Conservation (phyloP, 1,284 basidiomycete genomes). For the Mycena citricolor region DNA sequence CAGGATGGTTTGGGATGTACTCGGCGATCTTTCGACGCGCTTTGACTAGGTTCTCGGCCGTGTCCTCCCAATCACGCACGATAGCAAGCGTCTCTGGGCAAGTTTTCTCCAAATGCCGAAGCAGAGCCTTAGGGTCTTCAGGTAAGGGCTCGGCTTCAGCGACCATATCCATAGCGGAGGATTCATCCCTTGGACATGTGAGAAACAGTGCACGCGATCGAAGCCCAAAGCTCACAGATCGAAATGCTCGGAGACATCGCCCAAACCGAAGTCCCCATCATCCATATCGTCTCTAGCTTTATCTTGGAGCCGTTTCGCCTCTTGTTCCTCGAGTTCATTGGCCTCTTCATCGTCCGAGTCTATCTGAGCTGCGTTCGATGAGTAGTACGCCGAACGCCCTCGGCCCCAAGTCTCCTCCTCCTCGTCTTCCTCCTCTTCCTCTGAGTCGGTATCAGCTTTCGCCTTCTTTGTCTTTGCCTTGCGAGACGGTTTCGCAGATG, state of each 20-base stretch:
- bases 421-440: slow-evolving; percentile 41
- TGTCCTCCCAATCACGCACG: slow-evolving; percentile 76
- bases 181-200: no score
- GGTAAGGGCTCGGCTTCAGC: slow-evolving; percentile 38
- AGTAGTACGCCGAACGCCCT: slow-evolving; percentile 78
- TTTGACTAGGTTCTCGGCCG: slow-evolving; percentile 52
- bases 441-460: slow-evolving; percentile 24
- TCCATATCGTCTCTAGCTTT: slow-evolving; percentile 72
- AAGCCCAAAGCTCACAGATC: slow-evolving; percentile 26
- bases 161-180: no score
- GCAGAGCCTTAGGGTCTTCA: slow-evolving; percentile 58
- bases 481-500: slow-evolving; percentile 31
- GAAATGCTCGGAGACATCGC: slow-evolving; percentile 53
- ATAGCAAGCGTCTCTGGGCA: slow-evolving; percentile 79
- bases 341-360: slow-evolving; percentile 87
- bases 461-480: no score
- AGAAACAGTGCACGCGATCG: slow-evolving; percentile 7
- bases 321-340: slow-evolving; percentile 84
- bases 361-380: slow-evolving; percentile 76
- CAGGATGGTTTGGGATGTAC: slow-evolving; percentile 39
- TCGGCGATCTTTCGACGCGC: slow-evolving; percentile 54
- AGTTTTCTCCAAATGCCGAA: slow-evolving; percentile 77
- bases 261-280: slow-evolving; percentile 86
- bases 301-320: slow-evolving; percentile 79
- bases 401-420: slow-evolving; percentile 82